These are phyloP conservation scores for Glycine latifolia DNA, from an alignment of 306 rosid genomes.

Conservation along the genomic window DNA sequence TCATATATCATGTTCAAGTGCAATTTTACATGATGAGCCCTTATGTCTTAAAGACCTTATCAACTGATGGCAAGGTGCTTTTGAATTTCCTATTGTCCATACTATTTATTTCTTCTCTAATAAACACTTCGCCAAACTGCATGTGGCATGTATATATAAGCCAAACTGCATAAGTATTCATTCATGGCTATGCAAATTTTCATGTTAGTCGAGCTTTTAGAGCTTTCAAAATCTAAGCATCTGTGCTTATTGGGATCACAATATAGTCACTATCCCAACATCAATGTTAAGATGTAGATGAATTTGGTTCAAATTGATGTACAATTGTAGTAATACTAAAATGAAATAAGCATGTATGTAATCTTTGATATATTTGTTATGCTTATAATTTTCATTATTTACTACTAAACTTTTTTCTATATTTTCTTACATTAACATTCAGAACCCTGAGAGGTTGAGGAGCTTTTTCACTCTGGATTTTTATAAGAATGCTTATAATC, in stretches of 20 bases:
- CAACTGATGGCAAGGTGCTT: no score
- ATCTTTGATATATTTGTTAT: neutral
- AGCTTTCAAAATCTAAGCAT: neutral
- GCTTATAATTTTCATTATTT: slow-evolving; percentile 16
- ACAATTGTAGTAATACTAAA: neutral
- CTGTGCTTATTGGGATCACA: no score
- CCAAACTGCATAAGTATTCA: neutral
- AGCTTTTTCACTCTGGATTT: no score
- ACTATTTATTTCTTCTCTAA: no score
- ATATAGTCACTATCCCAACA: neutral
- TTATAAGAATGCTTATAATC: no score
- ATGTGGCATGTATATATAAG: slow-evolving; percentile 9
- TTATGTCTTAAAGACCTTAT: no score
- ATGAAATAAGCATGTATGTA: neutral
- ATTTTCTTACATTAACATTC: slow-evolving; percentile 44
- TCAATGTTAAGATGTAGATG: slow-evolving; percentile 26
- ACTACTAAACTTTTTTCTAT: slow-evolving; percentile 15
- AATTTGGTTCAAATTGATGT: slow-evolving; percentile 21
- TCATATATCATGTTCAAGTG: no score
- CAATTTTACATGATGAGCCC: no score
- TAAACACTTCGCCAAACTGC: no score
- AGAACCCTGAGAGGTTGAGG: slow-evolving; percentile 53
- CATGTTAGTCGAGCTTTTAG: neutral
- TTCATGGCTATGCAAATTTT: slow-evolving; percentile 19
- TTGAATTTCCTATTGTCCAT: no score